Base-by-base conservation (phyloP, 352 stramenopile species). In the Discostella stelligera region DNA sequence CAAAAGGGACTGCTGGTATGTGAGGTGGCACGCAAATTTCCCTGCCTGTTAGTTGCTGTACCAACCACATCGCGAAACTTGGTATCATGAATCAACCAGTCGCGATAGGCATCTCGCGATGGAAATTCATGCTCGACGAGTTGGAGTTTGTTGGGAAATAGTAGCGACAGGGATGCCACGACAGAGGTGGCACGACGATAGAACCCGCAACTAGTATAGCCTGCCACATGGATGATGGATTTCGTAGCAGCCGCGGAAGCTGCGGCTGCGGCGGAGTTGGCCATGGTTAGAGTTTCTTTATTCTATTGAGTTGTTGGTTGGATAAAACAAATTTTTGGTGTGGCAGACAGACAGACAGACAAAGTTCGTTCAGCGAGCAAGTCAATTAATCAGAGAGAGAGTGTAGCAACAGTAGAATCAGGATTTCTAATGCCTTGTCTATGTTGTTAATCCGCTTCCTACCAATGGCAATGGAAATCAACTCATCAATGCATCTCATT, bases 111-210 rank as follows among this genome's bases (percentile, higher is more conserved):
- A 7, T 83, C 67, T n/a, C 82, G 74, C 41, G 82, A 75, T 18
- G 46, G 41, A 69, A 91, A 91, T 64, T 85, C 71, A 59, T 93
- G 88, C 23, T 88, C 70, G 14, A 91, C 69, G 13, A 93, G 58
- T 61, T 84, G 55, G 16, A 93, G 20, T 41, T 78, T 71, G 25
- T 77, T 80, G 21, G 89, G 89, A 73, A 92, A 93, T 3, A 93
- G 72, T 32, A 92, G 48, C 23, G 85, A 81, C 10, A 92, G 59
- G n/a, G 85, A 91, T 5, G 69, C 66, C 10, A 93, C 75, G 41
- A 91, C 83, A 41, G 53, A 76, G 0, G 74, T 59, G 20, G 82
- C 82, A 25, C 84, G 75, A 20, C 75, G 83, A 61, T 91, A 93
- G 74, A 93, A 93, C 0, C 88, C 86, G 60, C 86, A 81, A 49